These are phyloP conservation scores for Colletotrichum tamarilloi DNA, from an alignment of 2,329 filamentous ascomycete species.

Conservation along the genomic window DNA sequence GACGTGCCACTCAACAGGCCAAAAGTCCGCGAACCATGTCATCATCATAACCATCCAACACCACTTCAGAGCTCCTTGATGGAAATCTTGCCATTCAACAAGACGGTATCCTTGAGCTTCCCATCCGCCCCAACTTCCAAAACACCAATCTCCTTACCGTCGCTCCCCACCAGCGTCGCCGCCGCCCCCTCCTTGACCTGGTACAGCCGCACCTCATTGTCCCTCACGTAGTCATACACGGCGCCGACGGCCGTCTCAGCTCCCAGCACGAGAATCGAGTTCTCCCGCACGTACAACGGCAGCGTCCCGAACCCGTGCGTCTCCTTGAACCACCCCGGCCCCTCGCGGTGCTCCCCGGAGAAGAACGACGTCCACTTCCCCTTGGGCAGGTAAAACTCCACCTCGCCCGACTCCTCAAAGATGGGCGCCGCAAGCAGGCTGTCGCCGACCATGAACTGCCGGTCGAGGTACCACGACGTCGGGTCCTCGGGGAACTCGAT, in stretches of 20 bases:
- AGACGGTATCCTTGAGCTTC: slow-evolving; percentile 50
- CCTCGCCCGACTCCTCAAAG: slow-evolving; percentile 70
- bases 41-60: not conserved
- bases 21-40: not conserved
- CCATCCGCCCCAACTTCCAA: slow-evolving; percentile 53
- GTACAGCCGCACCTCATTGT: slow-evolving; percentile 61
- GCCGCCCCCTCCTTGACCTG: slow-evolving; percentile 53
- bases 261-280: slow-evolving; percentile 60
- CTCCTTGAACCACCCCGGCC: slow-evolving; percentile 70
- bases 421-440: slow-evolving; percentile 73
- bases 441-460: slow-evolving; percentile 79
- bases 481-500: slow-evolving; percentile 78
- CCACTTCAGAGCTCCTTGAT: slow-evolving; percentile 27
- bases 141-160: slow-evolving; percentile 53
- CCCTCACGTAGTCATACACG: slow-evolving; percentile 59
- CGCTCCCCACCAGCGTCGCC: slow-evolving; percentile 53
- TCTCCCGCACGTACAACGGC: slow-evolving; percentile 68
- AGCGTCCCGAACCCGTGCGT: slow-evolving; percentile 68
- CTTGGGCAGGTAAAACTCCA: slow-evolving; percentile 72
- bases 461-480: slow-evolving; percentile 75
- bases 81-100: slow-evolving; percentile 50
- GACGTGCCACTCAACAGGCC: not conserved
- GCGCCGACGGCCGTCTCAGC: slow-evolving; percentile 51
- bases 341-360: slow-evolving; percentile 59
- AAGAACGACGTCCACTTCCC: slow-evolving; percentile 61